Evolutionary conservation across 768 basidiomycete species (phyloP), one percentile per base, ranked within the genome.

Genomic region (Tylopilus balloui): DNA sequence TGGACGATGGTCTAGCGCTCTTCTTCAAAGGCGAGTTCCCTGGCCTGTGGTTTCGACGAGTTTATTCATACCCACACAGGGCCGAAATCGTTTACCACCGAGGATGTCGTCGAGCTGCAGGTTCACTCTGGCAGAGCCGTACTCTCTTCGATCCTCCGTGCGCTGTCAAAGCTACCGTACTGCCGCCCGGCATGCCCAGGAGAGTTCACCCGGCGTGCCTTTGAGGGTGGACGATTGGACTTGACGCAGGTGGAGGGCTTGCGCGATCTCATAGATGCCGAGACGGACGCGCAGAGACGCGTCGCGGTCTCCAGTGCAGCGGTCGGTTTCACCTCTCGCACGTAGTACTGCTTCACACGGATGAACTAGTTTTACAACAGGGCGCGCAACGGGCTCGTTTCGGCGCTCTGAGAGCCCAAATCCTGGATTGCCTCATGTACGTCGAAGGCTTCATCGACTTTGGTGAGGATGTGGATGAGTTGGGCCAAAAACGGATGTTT

Each of bases 381-480:
- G 92, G 92, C 31, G 63, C 69, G 15, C 75, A 79, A 25, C 73
- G 79, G 42, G 69, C 71, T 10, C 76, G 77, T 42, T 86, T 86
- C 52, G 83, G 88, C 41, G 61, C 75, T 5, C 66, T 95, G 42
- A 73, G 92, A 45, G 65, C 67, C 7, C 76, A 80, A 12, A 83
- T 90, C 15, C 78, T 95, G 20, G 73, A 78, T 24, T 86, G 84
- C 42, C 77, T 92, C 19, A 83, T 92, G 11, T 77, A 83, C 53
- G 73, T 91, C 4, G 93, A 96, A 67, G 93, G 92, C 1, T 69
- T 94, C 17, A 93, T 96, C 46, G 92, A 95, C 65, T 96, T 94
- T 66, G 90, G 90, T 6, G 92, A 96, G 68, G 88, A 85, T 24
- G 61, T 69, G 13, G 92, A 94, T 60, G 88, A 90, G 29, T 78